A percentile compares a stretch with the other conserved stretches of the same genome.
Conservation (phyloP, 345 rosid species). For the Arabidopsis thaliana region DNA sequence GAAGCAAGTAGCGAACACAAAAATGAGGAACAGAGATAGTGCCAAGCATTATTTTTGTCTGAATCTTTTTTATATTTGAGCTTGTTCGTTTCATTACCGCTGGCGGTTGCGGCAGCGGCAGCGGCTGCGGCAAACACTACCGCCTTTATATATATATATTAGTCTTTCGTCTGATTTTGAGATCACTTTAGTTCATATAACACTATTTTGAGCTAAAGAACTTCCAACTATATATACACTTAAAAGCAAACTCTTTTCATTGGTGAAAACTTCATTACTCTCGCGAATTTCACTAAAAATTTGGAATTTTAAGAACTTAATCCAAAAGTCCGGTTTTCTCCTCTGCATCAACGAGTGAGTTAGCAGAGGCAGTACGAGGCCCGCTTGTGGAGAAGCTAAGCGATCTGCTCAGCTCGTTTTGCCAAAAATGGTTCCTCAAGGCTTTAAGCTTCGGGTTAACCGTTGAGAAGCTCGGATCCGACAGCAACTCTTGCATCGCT, state of each 20-base stretch:
- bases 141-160: no score
- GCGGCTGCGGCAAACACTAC: no score
- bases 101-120: no score
- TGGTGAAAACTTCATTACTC: constrained; percentile 12
- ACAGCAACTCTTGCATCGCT: constrained; percentile 67
- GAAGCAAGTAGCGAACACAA: background rate
- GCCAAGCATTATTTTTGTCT: background rate
- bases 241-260: background rate
- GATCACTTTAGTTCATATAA: background rate
- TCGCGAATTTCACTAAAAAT: background rate
- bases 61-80: no score
- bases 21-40: background rate
- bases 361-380: constrained; percentile 44
- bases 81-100: no score
- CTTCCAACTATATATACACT: constrained; percentile 25
- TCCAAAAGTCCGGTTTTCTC: constrained; percentile 45
- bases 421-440: constrained; percentile 84
- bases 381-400: constrained; percentile 53
- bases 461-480: constrained; percentile 72
- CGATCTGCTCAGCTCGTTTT: constrained; percentile 59
- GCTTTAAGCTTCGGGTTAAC: constrained; percentile 68
- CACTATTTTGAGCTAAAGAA: background rate
- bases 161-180: background rate
- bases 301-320: constrained; percentile 6
- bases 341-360: constrained; percentile 44